A percentile compares a stretch with the other conserved stretches of the same genome.
Conservation (phyloP, 2,329 filamentous ascomycete genomes). For the Grosmannia penicillata region DNA sequence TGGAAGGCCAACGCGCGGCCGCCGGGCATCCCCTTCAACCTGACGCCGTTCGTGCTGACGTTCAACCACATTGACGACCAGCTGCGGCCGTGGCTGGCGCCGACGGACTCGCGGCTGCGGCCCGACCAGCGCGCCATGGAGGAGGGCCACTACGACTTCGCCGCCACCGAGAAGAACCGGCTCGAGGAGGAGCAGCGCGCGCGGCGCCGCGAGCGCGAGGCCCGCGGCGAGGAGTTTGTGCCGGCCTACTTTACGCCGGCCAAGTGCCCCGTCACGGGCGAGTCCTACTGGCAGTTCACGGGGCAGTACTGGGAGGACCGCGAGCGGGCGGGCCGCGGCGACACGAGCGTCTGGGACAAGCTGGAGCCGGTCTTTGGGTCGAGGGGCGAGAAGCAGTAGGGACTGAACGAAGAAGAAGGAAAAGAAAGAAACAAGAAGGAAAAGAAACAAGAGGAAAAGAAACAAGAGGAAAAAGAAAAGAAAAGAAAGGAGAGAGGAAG, state of each 20-base stretch:
- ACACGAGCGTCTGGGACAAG: slow-evolving; percentile 47
- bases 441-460: no score
- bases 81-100: slow-evolving; percentile 63
- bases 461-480: no score
- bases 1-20: slow-evolving; percentile 83
- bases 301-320: slow-evolving; percentile 76
- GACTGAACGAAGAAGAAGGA: background rate
- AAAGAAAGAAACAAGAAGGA: no score
- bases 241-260: slow-evolving; percentile 75
- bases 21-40: slow-evolving; percentile 81
- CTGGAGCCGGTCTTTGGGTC: slow-evolving; percentile 55
- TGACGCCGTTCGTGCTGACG: slow-evolving; percentile 89
- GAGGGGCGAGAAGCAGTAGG: background rate
- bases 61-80: slow-evolving; percentile 84
- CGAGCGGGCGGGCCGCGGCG: slow-evolving; percentile 47
- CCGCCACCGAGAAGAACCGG: slow-evolving; percentile 84
- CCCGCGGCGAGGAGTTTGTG: slow-evolving; percentile 62
- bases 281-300: slow-evolving; percentile 81
- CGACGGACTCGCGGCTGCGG: slow-evolving; percentile 83
- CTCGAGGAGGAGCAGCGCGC: slow-evolving; percentile 84
- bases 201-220: slow-evolving; percentile 58
- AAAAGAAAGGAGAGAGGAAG: no score
- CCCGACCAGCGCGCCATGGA: slow-evolving; percentile 98
- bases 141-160: slow-evolving; percentile 90
- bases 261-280: slow-evolving; percentile 64